Evolutionary conservation across 805 yeast species (phyloP), one percentile per base, ranked within the genome.

Genomic region (Starmera dryadoides): DNA sequence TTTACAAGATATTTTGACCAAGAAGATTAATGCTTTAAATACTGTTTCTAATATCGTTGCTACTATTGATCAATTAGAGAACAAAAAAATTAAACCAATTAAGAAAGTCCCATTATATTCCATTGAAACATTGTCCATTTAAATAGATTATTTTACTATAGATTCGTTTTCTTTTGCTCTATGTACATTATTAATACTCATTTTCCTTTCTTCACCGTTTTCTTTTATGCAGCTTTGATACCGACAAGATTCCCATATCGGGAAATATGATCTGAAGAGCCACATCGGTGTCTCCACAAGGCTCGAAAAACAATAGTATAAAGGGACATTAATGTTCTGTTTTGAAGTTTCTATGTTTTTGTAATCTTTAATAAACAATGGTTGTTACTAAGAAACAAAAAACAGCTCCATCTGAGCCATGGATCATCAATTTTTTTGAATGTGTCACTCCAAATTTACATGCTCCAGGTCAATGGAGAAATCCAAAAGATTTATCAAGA

Each of bases 51-150:
- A 48, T 41, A 38, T 45, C 3, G 22, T 43, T 1, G 58, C 58
- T 10, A 60, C 57, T 4, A 43, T 57, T 35, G 49, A 55, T 35
- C 42, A 49, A 40, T 38, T 51, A 32, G 54, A 59, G 39, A 42
- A 38, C 39, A 63, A 54, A 48, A 52, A 51, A 39, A 35, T 53
- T 30, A 56, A 54, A 43, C 53, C 56, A 29, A 59, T 60, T n/a
- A 60, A 66, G 47, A 73, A 63, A 50, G 55, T 73, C n/a, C 78
- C 81, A n/a, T 52, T 62, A 6, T 77, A 77, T 47, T 71, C 80
- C 4, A 56, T 75, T 36, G 83, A 77, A 49, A 72, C 60, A 45
- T 60, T 75, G n/a, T n/a, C n/a, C n/a, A n/a, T n/a, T n/a, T n/a
- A n/a, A n/a, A n/a, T n/a, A n/a, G n/a, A n/a, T n/a, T n/a, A n/a